Evolutionary conservation across 352 stramenopile species (phyloP).

Genomic region (Pythium chondricola): DNA sequence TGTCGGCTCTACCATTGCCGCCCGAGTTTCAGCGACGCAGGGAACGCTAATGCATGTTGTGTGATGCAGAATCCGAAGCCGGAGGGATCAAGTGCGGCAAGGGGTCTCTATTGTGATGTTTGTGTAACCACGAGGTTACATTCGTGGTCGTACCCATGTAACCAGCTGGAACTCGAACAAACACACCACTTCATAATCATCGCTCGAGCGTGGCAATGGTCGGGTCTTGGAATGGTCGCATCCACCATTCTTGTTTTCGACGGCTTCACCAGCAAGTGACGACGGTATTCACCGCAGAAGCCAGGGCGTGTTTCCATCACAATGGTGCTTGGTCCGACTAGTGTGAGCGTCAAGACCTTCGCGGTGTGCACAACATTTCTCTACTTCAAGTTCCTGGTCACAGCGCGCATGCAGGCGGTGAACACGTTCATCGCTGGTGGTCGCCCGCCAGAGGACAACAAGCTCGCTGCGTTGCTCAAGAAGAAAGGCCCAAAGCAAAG

Average conservation of each 20-base stretch:
- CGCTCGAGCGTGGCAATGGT: not conserved
- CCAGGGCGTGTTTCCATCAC: too few relatives aligned
- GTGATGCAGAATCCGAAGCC: too few relatives aligned
- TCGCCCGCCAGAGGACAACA: constrained; percentile 28
- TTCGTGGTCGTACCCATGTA: too few relatives aligned
- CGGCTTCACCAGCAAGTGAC: not conserved
- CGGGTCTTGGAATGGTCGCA: not conserved
- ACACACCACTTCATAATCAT: not conserved
- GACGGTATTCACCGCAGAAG: not conserved
- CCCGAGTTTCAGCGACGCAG: too few relatives aligned
- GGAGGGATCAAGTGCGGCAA: too few relatives aligned
- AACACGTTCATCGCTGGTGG: constrained; percentile 25
- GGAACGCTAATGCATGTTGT: too few relatives aligned
- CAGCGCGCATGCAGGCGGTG: constrained; percentile 24
- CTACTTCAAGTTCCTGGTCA: constrained; percentile 27
- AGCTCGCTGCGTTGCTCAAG: constrained; percentile 8
- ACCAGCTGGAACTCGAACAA: too few relatives aligned
- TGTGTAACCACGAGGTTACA: too few relatives aligned
- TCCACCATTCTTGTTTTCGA: not conserved
- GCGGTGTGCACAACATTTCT: constrained; percentile 10
- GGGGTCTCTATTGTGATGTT: too few relatives aligned
- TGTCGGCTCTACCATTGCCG: too few relatives aligned
- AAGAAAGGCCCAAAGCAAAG: constrained; percentile 22
- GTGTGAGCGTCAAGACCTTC: not conserved
- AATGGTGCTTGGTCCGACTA: not conserved